Percentiles rank a stretch among this genome's conserved stretches.
These are phyloP conservation scores for Chaetomiaceae sp. DNA, from an alignment of 2,329 filamentous ascomycete genomes.

Conservation along the genomic window DNA sequence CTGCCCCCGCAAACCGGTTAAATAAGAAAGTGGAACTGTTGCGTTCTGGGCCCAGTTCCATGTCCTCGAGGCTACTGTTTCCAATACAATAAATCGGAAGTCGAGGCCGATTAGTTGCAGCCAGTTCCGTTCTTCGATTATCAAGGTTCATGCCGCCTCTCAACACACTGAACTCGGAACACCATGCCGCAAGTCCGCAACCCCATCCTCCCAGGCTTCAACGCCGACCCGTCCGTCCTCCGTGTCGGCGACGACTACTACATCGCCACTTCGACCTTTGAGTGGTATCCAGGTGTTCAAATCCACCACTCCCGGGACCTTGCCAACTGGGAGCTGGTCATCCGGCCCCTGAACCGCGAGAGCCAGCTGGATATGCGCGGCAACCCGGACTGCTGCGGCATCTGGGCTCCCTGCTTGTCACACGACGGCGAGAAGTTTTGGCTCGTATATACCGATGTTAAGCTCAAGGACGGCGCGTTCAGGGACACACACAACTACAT, in stretches of 20 bases:
- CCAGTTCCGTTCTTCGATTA: no score
- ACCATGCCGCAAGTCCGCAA: conserved; percentile 47
- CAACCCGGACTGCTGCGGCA: conserved; percentile 54
- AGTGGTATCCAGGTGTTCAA: conserved; percentile 53
- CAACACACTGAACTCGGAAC: neutral
- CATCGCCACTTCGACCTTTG: conserved; percentile 52
- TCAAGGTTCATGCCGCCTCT: no score
- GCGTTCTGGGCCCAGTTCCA: no score
- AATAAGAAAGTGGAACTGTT: no score
- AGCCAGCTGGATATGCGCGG: conserved; percentile 53
- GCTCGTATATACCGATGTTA: conserved; percentile 62
- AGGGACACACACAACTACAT: conserved; percentile 63
- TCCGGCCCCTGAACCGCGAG: conserved; percentile 45
- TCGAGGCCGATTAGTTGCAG: no score
- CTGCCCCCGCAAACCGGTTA: no score
- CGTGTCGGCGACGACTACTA: conserved; percentile 51
- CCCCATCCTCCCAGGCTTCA: conserved; percentile 53
- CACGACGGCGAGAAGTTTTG: conserved; percentile 58
- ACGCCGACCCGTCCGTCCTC: conserved; percentile 51
- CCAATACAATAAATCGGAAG: no score
- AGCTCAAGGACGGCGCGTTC: conserved; percentile 62
- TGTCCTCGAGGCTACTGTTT: no score
- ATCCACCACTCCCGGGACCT: conserved; percentile 51
- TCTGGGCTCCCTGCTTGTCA: conserved; percentile 62
- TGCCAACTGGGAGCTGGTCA: conserved; percentile 47